These are phyloP conservation scores for Cordyceps tenuipes DNA, from an alignment of 2,329 filamentous ascomycete genomes.

Conservation along the genomic window DNA sequence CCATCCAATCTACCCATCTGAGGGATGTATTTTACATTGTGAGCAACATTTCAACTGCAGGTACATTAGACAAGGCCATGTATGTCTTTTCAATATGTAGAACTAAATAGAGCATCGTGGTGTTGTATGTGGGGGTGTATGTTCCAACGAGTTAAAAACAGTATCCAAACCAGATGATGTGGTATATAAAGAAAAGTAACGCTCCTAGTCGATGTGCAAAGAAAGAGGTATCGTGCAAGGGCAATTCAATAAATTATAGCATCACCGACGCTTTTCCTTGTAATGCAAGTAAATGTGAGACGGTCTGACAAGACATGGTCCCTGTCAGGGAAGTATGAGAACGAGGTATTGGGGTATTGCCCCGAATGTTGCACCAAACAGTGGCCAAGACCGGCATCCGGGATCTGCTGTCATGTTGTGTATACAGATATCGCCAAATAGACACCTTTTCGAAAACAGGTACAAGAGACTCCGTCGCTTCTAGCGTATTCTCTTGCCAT, in stretches of 20 bases:
- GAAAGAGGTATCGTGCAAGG: background rate
- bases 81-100: background rate
- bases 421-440: conserved; percentile 2
- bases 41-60: background rate
- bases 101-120: background rate
- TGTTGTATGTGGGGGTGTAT: background rate
- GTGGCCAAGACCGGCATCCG: background rate
- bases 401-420: background rate
- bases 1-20: background rate
- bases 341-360: background rate
- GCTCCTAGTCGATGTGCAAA: background rate
- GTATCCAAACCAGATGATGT: background rate
- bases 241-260: background rate
- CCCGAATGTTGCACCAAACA: background rate
- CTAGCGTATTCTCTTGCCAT: conserved; percentile 42
- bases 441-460: background rate
- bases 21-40: background rate
- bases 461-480: conserved; percentile 3
- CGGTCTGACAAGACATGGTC: background rate
- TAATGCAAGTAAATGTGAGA: background rate
- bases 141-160: background rate
- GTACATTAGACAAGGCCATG: background rate
- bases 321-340: background rate
- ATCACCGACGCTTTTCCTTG: background rate
- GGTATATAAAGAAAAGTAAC: conserved; percentile 5